Percentiles rank a stretch among this genome's conserved stretches.
phyloP scores from a whole-genome alignment of 257 asterid genomes.

The Agastache rugosa region DNA sequence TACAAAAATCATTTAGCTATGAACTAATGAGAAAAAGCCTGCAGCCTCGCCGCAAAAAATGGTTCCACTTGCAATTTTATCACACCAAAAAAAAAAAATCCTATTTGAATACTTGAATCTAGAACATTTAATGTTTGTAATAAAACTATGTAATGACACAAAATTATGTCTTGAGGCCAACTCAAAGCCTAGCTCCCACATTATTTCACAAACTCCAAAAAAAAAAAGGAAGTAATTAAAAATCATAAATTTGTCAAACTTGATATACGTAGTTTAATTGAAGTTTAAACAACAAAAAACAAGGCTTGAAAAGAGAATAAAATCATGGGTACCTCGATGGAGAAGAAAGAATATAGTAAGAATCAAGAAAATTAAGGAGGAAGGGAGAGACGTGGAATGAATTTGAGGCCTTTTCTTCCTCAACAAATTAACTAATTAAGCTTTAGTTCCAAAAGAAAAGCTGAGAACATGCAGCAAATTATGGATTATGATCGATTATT shows the following conservation, averaged over 20 bases:
- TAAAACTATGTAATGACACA: not conserved
- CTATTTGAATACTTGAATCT: not conserved
- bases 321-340: conserved; percentile 39
- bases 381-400: conserved; percentile 1
- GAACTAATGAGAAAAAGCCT: conserved; percentile 48
- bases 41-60: conserved; percentile 51
- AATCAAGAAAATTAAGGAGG: conserved; percentile 16
- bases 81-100: not conserved
- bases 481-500: conserved; percentile 31
- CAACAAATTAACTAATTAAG: conserved; percentile 54
- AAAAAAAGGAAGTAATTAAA: conserved; percentile 5
- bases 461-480: conserved; percentile 46
- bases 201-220: conserved; percentile 23
- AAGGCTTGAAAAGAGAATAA: conserved; percentile 4
- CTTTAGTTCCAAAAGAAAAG: conserved; percentile 20
- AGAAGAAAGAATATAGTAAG: conserved; percentile 25
- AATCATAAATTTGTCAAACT: conserved; percentile 40
- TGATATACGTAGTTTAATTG: not conserved
- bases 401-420: conserved; percentile 60
- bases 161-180: conserved; percentile 39
- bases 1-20: conserved; percentile 40
- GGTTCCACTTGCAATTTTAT: conserved; percentile 33
- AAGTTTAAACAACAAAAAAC: conserved; percentile 19
- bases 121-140: not conserved
- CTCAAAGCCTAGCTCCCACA: conserved; percentile 45